phyloP scores from a whole-genome alignment of 352 stramenopile species.

The Phytopythium vexans region DNA sequence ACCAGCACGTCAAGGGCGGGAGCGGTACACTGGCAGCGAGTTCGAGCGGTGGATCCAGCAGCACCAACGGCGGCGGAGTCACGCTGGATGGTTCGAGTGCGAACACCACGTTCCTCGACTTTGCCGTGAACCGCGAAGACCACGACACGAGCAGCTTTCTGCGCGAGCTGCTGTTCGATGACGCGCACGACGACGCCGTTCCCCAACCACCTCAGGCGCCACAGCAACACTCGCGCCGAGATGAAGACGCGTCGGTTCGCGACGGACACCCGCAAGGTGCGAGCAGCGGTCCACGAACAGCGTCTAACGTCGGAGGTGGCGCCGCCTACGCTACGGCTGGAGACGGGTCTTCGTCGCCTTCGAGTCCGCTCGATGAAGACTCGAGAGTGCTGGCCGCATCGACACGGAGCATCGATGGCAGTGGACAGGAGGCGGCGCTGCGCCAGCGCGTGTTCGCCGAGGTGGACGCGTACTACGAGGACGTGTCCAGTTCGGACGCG shows the following conservation, averaged over 20 bases:
- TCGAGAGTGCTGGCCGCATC: background rate
- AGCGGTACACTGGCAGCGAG: background rate
- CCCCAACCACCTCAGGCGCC: conserved; percentile 17
- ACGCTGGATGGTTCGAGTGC: background rate
- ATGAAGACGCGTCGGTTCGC: conserved; percentile 7
- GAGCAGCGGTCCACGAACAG: too few relatives aligned
- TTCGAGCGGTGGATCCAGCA: conserved; percentile 4
- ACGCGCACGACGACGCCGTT: conserved; percentile 32
- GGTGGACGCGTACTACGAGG: conserved; percentile 40
- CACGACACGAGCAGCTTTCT: conserved; percentile 48
- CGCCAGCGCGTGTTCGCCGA: conserved; percentile 27
- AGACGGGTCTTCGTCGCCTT: too few relatives aligned
- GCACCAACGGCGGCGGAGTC: background rate
- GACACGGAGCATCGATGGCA: background rate
- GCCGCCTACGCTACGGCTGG: too few relatives aligned
- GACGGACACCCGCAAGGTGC: too few relatives aligned
- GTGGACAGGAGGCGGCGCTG: conserved; percentile 33
- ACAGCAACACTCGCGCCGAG: conserved; percentile 20
- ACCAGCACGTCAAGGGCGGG: conserved; percentile 21
- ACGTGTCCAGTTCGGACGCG: conserved; percentile 26
- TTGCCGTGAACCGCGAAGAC: conserved; percentile 32
- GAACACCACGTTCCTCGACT: conserved; percentile 33
- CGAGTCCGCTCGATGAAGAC: background rate
- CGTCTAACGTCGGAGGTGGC: too few relatives aligned
- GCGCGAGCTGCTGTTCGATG: conserved; percentile 43